phyloP scores from a whole-genome alignment of 192 early-diverging fungal species.

The Gigaspora rosea region DNA sequence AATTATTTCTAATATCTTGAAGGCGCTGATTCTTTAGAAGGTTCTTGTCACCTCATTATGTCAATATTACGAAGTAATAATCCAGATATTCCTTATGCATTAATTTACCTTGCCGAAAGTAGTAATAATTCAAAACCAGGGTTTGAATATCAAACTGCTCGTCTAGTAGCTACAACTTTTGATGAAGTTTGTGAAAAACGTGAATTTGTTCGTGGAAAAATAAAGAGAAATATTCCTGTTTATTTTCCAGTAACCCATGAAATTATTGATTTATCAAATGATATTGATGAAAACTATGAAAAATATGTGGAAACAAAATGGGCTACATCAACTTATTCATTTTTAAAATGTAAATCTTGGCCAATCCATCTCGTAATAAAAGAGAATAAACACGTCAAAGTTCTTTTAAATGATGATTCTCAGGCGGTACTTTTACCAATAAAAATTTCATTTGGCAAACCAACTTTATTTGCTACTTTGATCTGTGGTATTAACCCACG shows the following conservation, averaged over 20 bases:
- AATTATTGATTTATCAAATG: not conserved
- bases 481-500: slow-evolving; percentile 17
- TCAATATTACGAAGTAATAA: not conserved
- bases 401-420: slow-evolving; percentile 2
- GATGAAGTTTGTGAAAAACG: not conserved
- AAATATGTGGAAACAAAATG: too few species aligned
- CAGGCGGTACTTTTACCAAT: slow-evolving; percentile 13
- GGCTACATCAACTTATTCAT: not conserved
- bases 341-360: not conserved
- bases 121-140: not conserved
- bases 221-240: slow-evolving; percentile 11
- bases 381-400: not conserved
- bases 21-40: too few species aligned
- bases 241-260: not conserved
- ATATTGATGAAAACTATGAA: not conserved
- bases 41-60: too few species aligned
- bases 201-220: not conserved
- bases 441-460: not conserved
- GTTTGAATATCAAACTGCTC: not conserved
- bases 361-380: not conserved
- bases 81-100: slow-evolving; percentile 7
- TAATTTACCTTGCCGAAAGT: slow-evolving; percentile 3
- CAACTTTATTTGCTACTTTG: not conserved
- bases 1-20: too few species aligned
- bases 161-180: slow-evolving; percentile 18